phyloP scores from a whole-genome alignment of 257 asterid species.

The Nicotiana undulata region DNA sequence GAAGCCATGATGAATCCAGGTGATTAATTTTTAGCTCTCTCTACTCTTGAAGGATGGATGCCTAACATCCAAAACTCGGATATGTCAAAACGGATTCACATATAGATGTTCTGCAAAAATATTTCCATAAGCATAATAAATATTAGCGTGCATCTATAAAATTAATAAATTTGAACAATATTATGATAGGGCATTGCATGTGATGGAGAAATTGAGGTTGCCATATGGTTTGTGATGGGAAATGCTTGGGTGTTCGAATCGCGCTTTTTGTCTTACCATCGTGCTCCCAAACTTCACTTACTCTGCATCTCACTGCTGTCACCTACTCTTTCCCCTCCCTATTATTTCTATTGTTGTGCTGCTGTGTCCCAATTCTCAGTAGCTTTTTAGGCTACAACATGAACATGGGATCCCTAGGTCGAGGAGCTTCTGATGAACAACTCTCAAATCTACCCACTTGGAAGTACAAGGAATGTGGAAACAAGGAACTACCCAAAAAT shows the following conservation, averaged over 20 bases:
- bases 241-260: slow-evolving; percentile 89
- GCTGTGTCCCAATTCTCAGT: slow-evolving; percentile 71
- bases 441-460: slow-evolving; percentile 53
- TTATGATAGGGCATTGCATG: slow-evolving; percentile 17
- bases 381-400: slow-evolving; percentile 74
- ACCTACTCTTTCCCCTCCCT: slow-evolving; percentile 86
- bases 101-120: no score
- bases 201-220: slow-evolving; percentile 54
- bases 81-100: no score
- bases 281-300: slow-evolving; percentile 74
- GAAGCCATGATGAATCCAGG: slow-evolving; percentile 56
- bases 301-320: slow-evolving; percentile 68
- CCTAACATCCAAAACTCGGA: no score
- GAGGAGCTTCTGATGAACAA: slow-evolving; percentile 81
- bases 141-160: no score
- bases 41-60: background rate
- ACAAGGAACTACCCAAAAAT: slow-evolving; percentile 3
- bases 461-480: slow-evolving; percentile 42
- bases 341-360: slow-evolving; percentile 68
- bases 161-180: background rate
- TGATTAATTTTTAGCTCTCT: slow-evolving; percentile 8
- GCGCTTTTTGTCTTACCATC: slow-evolving; percentile 55
- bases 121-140: no score
- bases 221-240: slow-evolving; percentile 97
- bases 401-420: slow-evolving; percentile 57